Evolutionary conservation across 2,329 filamentous ascomycete genomes (phyloP), one percentile per base, ranked within the genome.

Genomic region (Raffaelea albimanens): DNA sequence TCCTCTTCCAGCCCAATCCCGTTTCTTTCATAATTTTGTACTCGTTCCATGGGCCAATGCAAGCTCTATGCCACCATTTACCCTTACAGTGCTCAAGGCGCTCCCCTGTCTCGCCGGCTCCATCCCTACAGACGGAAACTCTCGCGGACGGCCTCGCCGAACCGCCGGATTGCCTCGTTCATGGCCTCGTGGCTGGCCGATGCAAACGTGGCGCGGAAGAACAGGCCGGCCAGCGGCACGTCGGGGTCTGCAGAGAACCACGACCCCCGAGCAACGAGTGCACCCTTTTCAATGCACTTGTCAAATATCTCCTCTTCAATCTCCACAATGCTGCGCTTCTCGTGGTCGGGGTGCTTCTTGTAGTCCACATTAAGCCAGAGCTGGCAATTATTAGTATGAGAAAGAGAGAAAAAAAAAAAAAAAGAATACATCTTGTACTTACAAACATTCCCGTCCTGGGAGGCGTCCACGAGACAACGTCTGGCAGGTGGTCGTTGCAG

Each of bases 371-470:
- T 71, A 49, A 93, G 67, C 87, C 87, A 93, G 60, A 87, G 74
- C 79, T 83, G 47, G 5, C 5, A 7, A 7, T 7, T 18, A 19
- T 49, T 29, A 45, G 42, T 21, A 22, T n/a, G 19, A 18, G 41
- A 11, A 44, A 14, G 3, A 2, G 14, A n/a, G 16, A 38, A 19
- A 9, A 10, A 39, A 45, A 18, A 18, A 44, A 42, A 22, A n/a
- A 16, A 20, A 16, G 10, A 18, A 39, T 5, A 40, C 11, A 40
- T n/a, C n/a, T n/a, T n/a, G n/a, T n/a, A 80, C 83, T 74, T 67
- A 87, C 84, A 76, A 98, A 98, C 93, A 98, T 98, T 61, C 91
- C 91, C 1, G 90, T 87, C 49, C 75, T 76, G 0, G 91, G 90
- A 1, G 86, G 77, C 22, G 71, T 76, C 89, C 90, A 97, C 63